A percentile compares a stretch with the other conserved stretches of the same genome.
Evolutionary conservation across 495 filamentous ascomycete genomes (phyloP).

Genomic region (Aspergillus steynii): DNA sequence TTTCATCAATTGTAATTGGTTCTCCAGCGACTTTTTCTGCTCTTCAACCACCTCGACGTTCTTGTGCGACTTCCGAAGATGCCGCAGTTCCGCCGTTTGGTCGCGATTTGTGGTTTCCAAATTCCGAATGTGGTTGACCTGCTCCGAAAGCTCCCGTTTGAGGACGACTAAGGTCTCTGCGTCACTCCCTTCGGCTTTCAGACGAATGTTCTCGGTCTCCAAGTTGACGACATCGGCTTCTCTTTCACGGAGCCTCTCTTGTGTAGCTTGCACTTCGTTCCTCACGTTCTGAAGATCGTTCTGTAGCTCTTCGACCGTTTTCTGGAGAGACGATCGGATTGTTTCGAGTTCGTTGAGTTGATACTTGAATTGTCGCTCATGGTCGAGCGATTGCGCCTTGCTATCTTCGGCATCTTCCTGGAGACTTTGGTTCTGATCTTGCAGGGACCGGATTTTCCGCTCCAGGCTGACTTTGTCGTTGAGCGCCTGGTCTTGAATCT

Average conservation of each 20-base stretch:
- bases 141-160: constrained; percentile 82
- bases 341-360: constrained; percentile 70
- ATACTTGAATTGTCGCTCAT: constrained; percentile 69
- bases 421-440: constrained; percentile 69
- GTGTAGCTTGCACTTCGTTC: constrained; percentile 58
- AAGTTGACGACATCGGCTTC: constrained; percentile 70
- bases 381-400: constrained; percentile 66
- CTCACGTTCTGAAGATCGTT: constrained; percentile 68
- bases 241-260: constrained; percentile 65
- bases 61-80: constrained; percentile 74
- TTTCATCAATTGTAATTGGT: constrained; percentile 72
- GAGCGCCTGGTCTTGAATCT: constrained; percentile 62
- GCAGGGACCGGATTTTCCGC: constrained; percentile 63
- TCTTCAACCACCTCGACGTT: constrained; percentile 94
- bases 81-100: constrained; percentile 75
- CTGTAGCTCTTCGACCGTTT: constrained; percentile 68
- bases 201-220: constrained; percentile 76
- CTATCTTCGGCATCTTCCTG: constrained; percentile 80
- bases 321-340: constrained; percentile 65
- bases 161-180: constrained; percentile 78
- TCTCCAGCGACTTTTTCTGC: constrained; percentile 83
- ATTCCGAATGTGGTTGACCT: constrained; percentile 83
- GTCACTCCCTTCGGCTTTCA: constrained; percentile 84
- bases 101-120: constrained; percentile 80
- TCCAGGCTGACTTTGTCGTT: constrained; percentile 73